Evolutionary conservation across 805 yeast species (phyloP), one percentile per base, ranked within the genome.

Genomic region (Candida orba): DNA sequence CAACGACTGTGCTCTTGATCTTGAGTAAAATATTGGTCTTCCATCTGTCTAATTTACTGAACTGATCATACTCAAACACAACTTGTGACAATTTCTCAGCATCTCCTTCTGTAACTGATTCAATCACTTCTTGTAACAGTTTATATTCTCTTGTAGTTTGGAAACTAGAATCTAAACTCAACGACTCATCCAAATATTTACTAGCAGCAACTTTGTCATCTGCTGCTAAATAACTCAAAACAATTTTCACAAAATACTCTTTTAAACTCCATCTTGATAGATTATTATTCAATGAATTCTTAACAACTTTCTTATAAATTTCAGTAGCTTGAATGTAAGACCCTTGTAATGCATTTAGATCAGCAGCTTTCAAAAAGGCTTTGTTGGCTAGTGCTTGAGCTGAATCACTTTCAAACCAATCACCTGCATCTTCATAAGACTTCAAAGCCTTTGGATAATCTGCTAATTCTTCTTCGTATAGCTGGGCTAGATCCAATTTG

Each of bases 401-500:
- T 46, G 88, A 90, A 65, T 93, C 99, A 49, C 91, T 87, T 43
- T 79, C 76, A 60, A 84, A 90, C 90, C 96, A 93, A 58, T 93
- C 98, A 34, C 96, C 96, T 10, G 99, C 96, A 55, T 83, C 85
- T 59, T 89, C 95, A 60, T 84, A 91, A 25, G 89, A 78, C 43
- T 72, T 72, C 42, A 83, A 73, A 6, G 99, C 97, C 52, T 76
- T 76, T 22, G 71, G 67, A 29, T 68, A 63, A 56, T 90, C 91
- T 40, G 74, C 74, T 18, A 87, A 67, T 39, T 83, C 85, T 37
- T 75, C 75, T 64, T 91, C 98, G 59, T 85, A 87, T 37, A 91
- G 64, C 52, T 80, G 89, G 10, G 90, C 99, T 57, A 93, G 72
- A 60, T 93, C 99, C 71, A 84, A 78, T 60, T 90, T 84, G 68